Conservation (phyloP, 2,329 filamentous ascomycete species). For the Penicillium paneum region DNA sequence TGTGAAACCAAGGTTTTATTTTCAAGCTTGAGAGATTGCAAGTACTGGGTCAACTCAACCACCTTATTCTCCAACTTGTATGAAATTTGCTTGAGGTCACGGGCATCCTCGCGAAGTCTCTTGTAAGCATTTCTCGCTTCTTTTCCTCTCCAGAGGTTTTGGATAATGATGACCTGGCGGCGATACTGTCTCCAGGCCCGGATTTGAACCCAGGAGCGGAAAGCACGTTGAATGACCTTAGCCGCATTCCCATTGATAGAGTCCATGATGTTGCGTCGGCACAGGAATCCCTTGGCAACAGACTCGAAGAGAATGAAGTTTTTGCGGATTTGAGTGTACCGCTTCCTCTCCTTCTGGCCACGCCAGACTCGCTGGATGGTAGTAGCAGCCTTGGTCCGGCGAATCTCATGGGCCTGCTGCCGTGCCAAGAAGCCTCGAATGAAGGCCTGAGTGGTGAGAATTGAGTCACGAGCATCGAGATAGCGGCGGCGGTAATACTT, state of each 20-base stretch:
- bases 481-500: slow-evolving; percentile 95
- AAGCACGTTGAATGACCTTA: slow-evolving; percentile 82
- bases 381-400: slow-evolving; percentile 80
- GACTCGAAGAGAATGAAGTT: slow-evolving; percentile 88
- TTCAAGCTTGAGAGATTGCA: slow-evolving; percentile 88
- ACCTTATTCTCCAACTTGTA: slow-evolving; percentile 99
- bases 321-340: slow-evolving; percentile 72
- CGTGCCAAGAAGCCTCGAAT: slow-evolving; percentile 75
- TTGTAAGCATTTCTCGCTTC: slow-evolving; percentile 81
- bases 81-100: slow-evolving; percentile 98
- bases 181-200: slow-evolving; percentile 83
- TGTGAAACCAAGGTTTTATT: slow-evolving; percentile 87
- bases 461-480: slow-evolving; percentile 76
- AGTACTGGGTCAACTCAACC: slow-evolving; percentile 89
- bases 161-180: slow-evolving; percentile 81
- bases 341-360: slow-evolving; percentile 82
- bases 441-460: slow-evolving; percentile 75
- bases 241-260: slow-evolving; percentile 90
- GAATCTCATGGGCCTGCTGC: slow-evolving; percentile 72
- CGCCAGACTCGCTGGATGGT: slow-evolving; percentile 95
- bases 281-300: slow-evolving; percentile 84
- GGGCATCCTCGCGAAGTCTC: slow-evolving; percentile 85
- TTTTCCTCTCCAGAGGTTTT: slow-evolving; percentile 89
- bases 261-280: slow-evolving; percentile 88
- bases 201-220: slow-evolving; percentile 76